Conservation (phyloP, 306 rosid genomes). For the Vigna unguiculata region DNA sequence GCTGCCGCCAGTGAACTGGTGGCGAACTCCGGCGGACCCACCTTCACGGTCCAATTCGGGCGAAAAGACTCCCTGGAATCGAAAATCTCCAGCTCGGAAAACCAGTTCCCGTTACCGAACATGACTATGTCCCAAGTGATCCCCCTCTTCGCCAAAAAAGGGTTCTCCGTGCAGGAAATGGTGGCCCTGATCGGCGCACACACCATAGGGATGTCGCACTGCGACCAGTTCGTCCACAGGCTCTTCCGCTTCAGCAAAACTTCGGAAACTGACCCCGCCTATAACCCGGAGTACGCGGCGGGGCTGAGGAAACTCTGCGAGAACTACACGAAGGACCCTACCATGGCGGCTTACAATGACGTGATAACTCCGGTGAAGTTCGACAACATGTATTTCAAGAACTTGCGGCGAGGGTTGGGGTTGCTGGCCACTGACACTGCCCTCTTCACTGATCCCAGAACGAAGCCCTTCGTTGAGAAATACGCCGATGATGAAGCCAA, state of each 20-base stretch:
- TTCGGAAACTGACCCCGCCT: constrained; percentile 37
- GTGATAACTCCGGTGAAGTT: constrained; percentile 57
- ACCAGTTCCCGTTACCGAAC: constrained; percentile 37
- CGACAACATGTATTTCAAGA: constrained; percentile 52
- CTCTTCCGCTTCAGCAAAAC: constrained; percentile 52
- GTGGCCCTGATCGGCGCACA: constrained; percentile 57
- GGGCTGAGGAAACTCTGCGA: constrained; percentile 54
- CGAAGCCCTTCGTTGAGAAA: constrained; percentile 51
- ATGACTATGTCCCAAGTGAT: constrained; percentile 49
- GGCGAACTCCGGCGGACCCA: constrained; percentile 51
- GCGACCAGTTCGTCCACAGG: constrained; percentile 51
- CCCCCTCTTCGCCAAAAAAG: constrained; percentile 33
- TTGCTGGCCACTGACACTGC: constrained; percentile 48
- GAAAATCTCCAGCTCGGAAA: background rate
- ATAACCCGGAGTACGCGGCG: constrained; percentile 37
- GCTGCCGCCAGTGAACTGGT: constrained; percentile 48
- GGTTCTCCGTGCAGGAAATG: constrained; percentile 49
- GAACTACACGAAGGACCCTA: constrained; percentile 39
- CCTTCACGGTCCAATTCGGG: constrained; percentile 41
- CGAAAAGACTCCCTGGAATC: constrained; percentile 53
- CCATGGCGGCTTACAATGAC: constrained; percentile 58
- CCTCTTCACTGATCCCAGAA: constrained; percentile 39
- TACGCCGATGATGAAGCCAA: constrained; percentile 45
- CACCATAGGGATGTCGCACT: constrained; percentile 62
- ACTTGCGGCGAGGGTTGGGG: constrained; percentile 51